Base-by-base conservation (phyloP, 768 basidiomycete species). In the Termitomyces sp. region DNA sequence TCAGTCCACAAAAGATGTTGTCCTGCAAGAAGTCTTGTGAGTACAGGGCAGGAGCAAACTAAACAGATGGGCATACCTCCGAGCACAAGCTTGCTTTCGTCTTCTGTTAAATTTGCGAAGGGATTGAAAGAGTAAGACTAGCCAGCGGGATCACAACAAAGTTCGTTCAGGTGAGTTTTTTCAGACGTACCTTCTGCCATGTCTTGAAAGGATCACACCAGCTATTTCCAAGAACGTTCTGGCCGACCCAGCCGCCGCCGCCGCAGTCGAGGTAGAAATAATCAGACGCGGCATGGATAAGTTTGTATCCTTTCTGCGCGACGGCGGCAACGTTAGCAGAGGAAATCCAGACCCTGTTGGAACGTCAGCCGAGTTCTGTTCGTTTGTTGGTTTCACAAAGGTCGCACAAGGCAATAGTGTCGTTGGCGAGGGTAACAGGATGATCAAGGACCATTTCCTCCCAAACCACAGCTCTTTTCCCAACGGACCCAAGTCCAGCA, bases 251-350 rank as follows among this genome's bases (percentile, higher is more conserved):
- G 30, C 77, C 84, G 8, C 89, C 90, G 1, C 70, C 82, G 36
- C 90, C 90, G 61, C 87, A 90, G 63, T 91, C 89, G 26, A 92
- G 81, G 70, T 92, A 92, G 73, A 92, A 91, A 70, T 82, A 88
- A 65, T 92, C 83, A 7, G 83, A 85, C 0, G 88, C 77, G 1
- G 85, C 81, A 56, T 91, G 88, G 3, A 94, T 72, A 45, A 93
- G 65, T 44, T 76, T 72, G 73, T 76, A 82, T 0, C 85, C 86
- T 62, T 83, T 82, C 30, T 79, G 72, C 0, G 82, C 82, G 5
- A 90, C 88, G 0, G 78, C 72, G 0, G 74, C 76, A 8, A 79
- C 88, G 64, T 90, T 72, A 18, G 70, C 70, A 0, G 86, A 86
- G 0, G 86, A 83, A 43, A 85, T 86, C 88, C 90, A 92, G 22